Evolutionary conservation across 208 protist species (phyloP), one percentile per base, ranked within the genome.

Genomic region (Angomonas deanei): DNA sequence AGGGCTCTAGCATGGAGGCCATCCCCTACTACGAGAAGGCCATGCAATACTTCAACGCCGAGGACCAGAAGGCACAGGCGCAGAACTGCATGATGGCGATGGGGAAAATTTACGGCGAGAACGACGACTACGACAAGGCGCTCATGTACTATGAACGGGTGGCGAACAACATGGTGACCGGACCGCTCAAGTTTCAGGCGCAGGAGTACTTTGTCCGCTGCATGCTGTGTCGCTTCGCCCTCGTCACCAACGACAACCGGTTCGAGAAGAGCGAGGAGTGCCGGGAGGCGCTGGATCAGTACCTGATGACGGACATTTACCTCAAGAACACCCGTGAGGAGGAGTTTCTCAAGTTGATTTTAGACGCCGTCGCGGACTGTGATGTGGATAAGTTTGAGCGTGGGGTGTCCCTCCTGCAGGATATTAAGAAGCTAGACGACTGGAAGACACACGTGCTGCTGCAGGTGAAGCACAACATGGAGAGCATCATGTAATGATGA

Each of bases 361-460:
- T 85, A n/a, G 86, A 92, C 13, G 78, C 86, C 17, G 76, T 96
- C 48, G 74, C 79, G 28, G 73, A 76, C 26, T 64, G 70, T 31
- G 82, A 96, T 49, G 38, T 88, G 54, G 82, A 92, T 23, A 92
- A 90, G 70, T 92, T 96, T 67, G 80, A 87, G 54, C 61, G 69
- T 0, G 89, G 67, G 11, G 80, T 93, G n/a, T 83, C 84, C 19
- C 74, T 92, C 15, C 72, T 92, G 23, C 61, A 88, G 19, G 81
- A 88, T 31, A 71, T 93, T 13, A 72, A 74, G 24, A 91, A 84
- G 73, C 66, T 93, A 30, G 84, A 93, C 68, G 86, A 91, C 34
- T 92, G 81, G 82, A 96, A 92, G 74, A 92, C 82, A 19, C 79
- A 93, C 58, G 76, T 90, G 32, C 62, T 96, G 50, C 76, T 96